These are phyloP conservation scores for Beauveria scarabaeidicola DNA, from an alignment of 2,329 filamentous ascomycete species.

Conservation along the genomic window DNA sequence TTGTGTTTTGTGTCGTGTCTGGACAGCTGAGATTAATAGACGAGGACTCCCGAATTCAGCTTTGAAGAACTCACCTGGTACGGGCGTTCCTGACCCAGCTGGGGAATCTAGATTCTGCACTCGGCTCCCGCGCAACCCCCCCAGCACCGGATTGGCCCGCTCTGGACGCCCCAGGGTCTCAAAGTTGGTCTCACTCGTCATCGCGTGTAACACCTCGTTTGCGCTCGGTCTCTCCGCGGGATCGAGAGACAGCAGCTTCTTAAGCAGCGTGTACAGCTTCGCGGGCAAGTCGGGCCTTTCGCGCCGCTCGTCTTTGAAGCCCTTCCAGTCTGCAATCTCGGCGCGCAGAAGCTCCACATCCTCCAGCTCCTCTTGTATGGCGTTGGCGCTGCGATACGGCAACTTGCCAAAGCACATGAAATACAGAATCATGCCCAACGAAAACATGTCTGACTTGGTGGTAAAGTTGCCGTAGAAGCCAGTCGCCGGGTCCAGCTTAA, in stretches of 20 bases:
- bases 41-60: not conserved
- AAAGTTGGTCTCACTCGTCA: slow-evolving; percentile 56
- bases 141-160: slow-evolving; percentile 28
- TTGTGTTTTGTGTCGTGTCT: slow-evolving; percentile 10
- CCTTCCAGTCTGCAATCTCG: slow-evolving; percentile 81
- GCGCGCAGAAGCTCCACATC: slow-evolving; percentile 76
- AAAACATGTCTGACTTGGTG: slow-evolving; percentile 97
- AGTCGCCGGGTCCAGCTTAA: slow-evolving; percentile 54
- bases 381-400: slow-evolving; percentile 77
- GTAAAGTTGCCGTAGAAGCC: slow-evolving; percentile 88
- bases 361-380: slow-evolving; percentile 83
- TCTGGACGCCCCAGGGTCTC: slow-evolving; percentile 32
- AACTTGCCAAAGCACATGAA: slow-evolving; percentile 93
- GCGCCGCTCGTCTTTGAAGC: slow-evolving; percentile 70
- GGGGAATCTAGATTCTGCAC: slow-evolving; percentile 51
- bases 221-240: slow-evolving; percentile 73
- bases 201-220: slow-evolving; percentile 71
- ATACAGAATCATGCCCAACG: slow-evolving; percentile 94
- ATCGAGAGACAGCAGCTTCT: slow-evolving; percentile 68
- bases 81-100: slow-evolving; percentile 38
- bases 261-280: slow-evolving; percentile 77
- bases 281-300: slow-evolving; percentile 75
- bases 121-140: slow-evolving; percentile 32
- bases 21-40: not conserved
- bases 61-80: slow-evolving; percentile 28